Evolutionary conservation across 257 asterid species (phyloP).

Genomic region (Fraxinus anomala): DNA sequence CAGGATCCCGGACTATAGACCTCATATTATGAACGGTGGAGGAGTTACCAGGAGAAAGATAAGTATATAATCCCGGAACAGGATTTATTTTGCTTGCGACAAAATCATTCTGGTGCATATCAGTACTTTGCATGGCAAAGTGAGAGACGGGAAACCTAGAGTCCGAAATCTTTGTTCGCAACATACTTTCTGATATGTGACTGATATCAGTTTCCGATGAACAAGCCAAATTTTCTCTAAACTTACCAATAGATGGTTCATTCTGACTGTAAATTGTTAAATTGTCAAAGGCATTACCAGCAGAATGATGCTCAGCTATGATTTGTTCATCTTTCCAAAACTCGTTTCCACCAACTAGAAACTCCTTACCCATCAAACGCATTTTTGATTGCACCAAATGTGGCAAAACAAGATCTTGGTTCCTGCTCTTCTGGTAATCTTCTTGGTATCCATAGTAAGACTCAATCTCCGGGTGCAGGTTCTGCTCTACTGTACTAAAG

Average conservation of each 20-base stretch:
- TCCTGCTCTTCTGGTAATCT: slow-evolving; percentile 31
- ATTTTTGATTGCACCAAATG: slow-evolving; percentile 46
- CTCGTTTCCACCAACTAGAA: slow-evolving; percentile 46
- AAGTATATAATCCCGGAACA: slow-evolving; percentile 29
- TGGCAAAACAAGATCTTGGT: slow-evolving; percentile 20
- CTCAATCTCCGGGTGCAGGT: slow-evolving; percentile 19
- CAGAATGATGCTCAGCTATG: slow-evolving; percentile 30
- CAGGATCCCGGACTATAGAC: slow-evolving; percentile 34
- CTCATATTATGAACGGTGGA: slow-evolving; percentile 28
- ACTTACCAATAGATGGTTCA: slow-evolving; percentile 40
- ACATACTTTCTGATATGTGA: slow-evolving; percentile 37
- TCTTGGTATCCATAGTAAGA: slow-evolving; percentile 32
- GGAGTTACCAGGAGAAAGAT: slow-evolving; percentile 27
- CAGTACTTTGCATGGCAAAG: slow-evolving; percentile 31
- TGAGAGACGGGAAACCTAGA: slow-evolving; percentile 28
- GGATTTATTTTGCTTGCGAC: slow-evolving; percentile 34
- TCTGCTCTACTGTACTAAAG: slow-evolving; percentile 26
- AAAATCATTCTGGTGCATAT: slow-evolving; percentile 30
- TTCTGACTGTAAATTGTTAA: slow-evolving; percentile 30
- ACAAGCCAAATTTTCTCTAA: slow-evolving; percentile 33
- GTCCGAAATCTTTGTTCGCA: neutral
- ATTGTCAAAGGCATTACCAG: slow-evolving; percentile 11
- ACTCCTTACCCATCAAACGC: slow-evolving; percentile 83
- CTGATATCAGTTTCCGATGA: slow-evolving; percentile 39
- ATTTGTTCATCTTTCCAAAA: slow-evolving; percentile 54